Percentiles rank a stretch among this genome's conserved stretches.
phyloP scores from a whole-genome alignment of 352 stramenopile species.

The Elongisporangium anandrum region DNA sequence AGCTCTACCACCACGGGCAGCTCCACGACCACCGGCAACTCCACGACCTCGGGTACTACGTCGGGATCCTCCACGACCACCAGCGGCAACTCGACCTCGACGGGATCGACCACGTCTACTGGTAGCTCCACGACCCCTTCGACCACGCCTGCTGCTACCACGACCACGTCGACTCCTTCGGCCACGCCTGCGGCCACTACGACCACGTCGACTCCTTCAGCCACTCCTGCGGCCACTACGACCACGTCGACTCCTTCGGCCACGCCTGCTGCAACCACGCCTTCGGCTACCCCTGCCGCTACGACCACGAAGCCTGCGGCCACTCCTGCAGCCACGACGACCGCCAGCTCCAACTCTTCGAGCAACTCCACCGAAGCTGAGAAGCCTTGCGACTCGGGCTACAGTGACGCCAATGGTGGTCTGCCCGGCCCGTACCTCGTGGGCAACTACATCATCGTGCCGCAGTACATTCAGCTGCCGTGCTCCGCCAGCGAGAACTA shows the following conservation, averaged over 20 bases:
- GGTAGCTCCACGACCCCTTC: slow-evolving; percentile 14
- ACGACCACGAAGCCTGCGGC: slow-evolving; percentile 10
- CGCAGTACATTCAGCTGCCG: too few species aligned
- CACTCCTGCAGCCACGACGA: slow-evolving; percentile 11
- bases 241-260: neutral
- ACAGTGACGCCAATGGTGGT: too few species aligned
- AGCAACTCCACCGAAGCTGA: too few species aligned
- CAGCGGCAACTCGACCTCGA: neutral
- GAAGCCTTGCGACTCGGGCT: too few species aligned
- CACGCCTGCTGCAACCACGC: slow-evolving; percentile 15
- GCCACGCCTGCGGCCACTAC: slow-evolving; percentile 15
- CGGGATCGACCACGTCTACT: slow-evolving; percentile 1
- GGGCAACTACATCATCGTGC: too few species aligned
- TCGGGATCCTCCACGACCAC: slow-evolving; percentile 6
- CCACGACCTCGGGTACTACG: slow-evolving; percentile 3
- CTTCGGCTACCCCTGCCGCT: slow-evolving; percentile 8
- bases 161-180: neutral
- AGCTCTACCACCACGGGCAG: too few species aligned
- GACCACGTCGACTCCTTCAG: slow-evolving; percentile 4
- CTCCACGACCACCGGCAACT: slow-evolving; percentile 1
- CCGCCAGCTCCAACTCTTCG: neutral
- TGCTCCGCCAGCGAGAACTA: too few species aligned
- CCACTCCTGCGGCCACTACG: slow-evolving; percentile 13
- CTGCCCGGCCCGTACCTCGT: too few species aligned
- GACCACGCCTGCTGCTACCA: slow-evolving; percentile 14